Evolutionary conservation across 352 stramenopile species (phyloP).

Genomic region (Pythium angustatum): DNA sequence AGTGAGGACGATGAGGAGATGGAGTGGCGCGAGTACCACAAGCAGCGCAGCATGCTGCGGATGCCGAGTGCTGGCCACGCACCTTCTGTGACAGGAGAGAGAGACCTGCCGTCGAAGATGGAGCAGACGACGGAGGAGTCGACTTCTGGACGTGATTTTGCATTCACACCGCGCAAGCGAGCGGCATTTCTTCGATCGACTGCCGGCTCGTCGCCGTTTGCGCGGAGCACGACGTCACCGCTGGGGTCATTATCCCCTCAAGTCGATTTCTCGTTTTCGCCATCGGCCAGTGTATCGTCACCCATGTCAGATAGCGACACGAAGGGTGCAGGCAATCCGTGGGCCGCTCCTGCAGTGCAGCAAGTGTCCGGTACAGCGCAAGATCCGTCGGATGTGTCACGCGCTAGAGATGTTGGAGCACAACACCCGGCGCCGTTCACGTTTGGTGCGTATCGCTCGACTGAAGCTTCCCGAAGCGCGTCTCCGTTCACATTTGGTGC

Average conservation of each 20-base stretch:
- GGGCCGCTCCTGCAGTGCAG: not conserved
- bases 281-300: conserved; percentile 2
- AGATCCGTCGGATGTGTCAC: not conserved
- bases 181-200: conserved; percentile 11
- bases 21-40: conserved; percentile 38
- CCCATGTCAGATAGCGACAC: conserved; percentile 27
- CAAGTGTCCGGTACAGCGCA: not conserved
- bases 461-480: not conserved
- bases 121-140: not conserved
- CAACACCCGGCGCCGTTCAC: conserved; percentile 7
- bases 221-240: conserved; percentile 4
- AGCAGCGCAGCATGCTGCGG: conserved; percentile 30
- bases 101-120: not conserved
- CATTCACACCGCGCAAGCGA: conserved; percentile 25
- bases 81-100: not conserved
- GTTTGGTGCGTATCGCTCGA: conserved; percentile 9
- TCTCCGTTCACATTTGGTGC: conserved; percentile 11
- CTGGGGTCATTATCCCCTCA: conserved; percentile 1
- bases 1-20: conserved; percentile 50
- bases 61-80: conserved; percentile 7
- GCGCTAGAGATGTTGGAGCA: not conserved
- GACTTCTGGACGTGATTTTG: conserved; percentile 28
- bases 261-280: conserved; percentile 25
- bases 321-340: not conserved
- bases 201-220: conserved; percentile 13